Evolutionary conservation across 805 yeast species (phyloP).

Genomic region (Saturnispora gosingensis): DNA sequence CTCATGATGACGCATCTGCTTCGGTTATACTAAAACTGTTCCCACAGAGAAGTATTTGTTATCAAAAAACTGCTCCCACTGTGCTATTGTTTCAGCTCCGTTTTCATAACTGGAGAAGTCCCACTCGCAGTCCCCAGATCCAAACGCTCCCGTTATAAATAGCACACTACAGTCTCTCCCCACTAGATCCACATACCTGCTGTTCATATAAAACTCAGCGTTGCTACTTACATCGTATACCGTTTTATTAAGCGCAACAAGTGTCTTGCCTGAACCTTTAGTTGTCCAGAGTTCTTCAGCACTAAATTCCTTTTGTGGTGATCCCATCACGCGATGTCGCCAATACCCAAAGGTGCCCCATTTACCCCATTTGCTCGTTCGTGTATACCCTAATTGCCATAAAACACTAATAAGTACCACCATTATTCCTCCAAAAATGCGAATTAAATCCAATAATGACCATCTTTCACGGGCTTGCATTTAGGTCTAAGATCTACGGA

Average conservation of each 20-base stretch:
- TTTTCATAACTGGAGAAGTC: conserved; percentile 36
- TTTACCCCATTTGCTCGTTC: conserved; percentile 13
- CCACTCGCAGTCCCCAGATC: conserved; percentile 46
- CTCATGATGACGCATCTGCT: neutral
- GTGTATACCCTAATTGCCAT: conserved; percentile 1
- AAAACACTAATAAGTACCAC: neutral
- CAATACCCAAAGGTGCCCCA: conserved; percentile 36
- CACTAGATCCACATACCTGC: conserved; percentile 39
- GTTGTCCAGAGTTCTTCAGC: conserved; percentile 33
- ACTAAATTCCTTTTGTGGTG: conserved; percentile 28
- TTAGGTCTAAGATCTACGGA: neutral
- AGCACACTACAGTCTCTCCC: conserved; percentile 66
- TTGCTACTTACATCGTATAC: conserved; percentile 56
- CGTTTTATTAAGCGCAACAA: conserved; percentile 48
- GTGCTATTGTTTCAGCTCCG: conserved; percentile 27
- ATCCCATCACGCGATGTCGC: conserved; percentile 14
- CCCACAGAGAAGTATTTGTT: conserved; percentile 58
- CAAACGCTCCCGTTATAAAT: conserved; percentile 61
- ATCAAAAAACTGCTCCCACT: conserved; percentile 47
- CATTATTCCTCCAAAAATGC: neutral
- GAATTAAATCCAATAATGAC: neutral
- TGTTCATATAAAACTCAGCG: conserved; percentile 41
- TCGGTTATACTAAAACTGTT: conserved; percentile 5
- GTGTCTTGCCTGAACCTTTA: conserved; percentile 25
- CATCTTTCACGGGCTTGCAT: neutral